Percentiles rank a stretch among this genome's conserved stretches.
Evolutionary conservation across 305 asterid species (phyloP).

Genomic region (Solanum chacoense): DNA sequence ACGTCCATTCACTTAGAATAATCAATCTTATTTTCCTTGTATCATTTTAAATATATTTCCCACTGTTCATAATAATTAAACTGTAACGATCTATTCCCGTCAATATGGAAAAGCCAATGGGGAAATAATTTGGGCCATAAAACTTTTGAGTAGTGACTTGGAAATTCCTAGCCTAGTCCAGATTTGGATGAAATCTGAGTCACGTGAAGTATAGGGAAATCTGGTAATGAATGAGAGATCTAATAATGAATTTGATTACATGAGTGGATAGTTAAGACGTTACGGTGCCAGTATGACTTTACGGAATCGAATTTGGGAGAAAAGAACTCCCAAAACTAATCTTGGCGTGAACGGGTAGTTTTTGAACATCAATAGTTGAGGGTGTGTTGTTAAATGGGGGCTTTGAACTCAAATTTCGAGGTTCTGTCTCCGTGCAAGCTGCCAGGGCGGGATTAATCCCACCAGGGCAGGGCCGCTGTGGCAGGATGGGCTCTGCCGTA

Average conservation of each 20-base stretch:
- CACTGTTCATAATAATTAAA: background rate
- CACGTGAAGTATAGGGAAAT: background rate
- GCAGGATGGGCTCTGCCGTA: background rate
- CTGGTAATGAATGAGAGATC: background rate
- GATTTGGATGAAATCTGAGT: background rate
- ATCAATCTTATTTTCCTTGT: background rate
- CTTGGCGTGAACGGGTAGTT: background rate
- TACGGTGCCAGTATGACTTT: background rate
- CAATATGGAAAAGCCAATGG: no score
- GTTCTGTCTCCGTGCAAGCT: background rate
- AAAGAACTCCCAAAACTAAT: background rate
- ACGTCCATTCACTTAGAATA: constrained; percentile 56
- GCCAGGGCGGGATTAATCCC: no score
- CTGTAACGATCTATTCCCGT: no score
- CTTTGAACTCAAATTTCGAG: background rate
- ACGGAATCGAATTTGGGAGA: background rate
- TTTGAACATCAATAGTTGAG: background rate
- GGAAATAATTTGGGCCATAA: background rate
- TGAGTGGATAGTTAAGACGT: background rate
- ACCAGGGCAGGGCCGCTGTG: background rate
- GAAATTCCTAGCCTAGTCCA: background rate
- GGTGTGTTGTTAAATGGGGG: background rate
- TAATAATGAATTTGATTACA: background rate
- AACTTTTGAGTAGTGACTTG: background rate
- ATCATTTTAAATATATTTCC: background rate